Base-by-base conservation (phyloP, 176 grass and related monocot species). In the Carex scoparia region DNA sequence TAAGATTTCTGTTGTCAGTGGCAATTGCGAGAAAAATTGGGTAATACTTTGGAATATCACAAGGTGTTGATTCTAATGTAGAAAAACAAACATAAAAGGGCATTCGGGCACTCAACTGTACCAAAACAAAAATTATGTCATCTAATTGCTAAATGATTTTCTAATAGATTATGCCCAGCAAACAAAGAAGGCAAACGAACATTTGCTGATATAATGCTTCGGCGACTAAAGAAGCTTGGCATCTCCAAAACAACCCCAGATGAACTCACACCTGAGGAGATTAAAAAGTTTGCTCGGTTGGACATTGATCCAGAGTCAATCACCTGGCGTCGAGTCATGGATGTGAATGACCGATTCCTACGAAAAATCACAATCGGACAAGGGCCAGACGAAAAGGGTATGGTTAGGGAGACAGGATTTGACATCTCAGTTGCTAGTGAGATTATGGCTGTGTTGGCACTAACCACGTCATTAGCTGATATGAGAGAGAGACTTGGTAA, bases 351-450 rank as follows among this genome's bases (percentile, higher is more conserved):
- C 27, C 90, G 91, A 1, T 99, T 99, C 85, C 71, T 99, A 64
- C 87, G 96, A 51, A 95, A 99, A 94, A 95, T 99, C 35, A 95
- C 88, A 13, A 58, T 99, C 56, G 96, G 96, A 85, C 91, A 99
- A 88, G 96, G 96, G 10, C 84, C 89, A 23, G 96, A 99, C 7
- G 96, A 98, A 88, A 98, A 95, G 89, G 93, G 96, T 71, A 95
- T 95, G 96, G 87, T 92, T 31, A 91, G 96, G 89, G 93, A 95
- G 90, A 94, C 96, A 88, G 93, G 91, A 16, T 99, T 99, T 90
- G 93, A 99, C 63, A 99, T 99, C 86, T 88, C 96, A 19, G 96
- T 99, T 60, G 96, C 96, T 49, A 99, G 96, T 88, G 96, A 99
- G 87, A 95, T 99, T 70, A 99, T 99, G 96, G 96, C 93, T 74